Base-by-base conservation (phyloP, 2,329 filamentous ascomycete genomes). In the Taxawa tesnikishii region DNA sequence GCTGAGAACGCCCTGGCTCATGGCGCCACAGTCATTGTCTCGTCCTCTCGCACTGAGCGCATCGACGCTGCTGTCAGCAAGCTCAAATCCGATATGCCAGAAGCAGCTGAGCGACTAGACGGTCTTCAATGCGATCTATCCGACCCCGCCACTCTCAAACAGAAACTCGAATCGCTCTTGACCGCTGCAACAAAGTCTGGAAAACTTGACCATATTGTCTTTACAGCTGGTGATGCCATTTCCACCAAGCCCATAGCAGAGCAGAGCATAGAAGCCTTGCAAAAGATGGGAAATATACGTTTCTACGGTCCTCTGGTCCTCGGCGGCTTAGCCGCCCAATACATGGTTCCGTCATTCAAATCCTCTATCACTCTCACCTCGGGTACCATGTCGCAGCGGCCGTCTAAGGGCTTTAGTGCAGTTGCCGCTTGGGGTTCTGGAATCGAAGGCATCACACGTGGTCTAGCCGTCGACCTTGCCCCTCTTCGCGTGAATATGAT, bases 401-500 rank as follows among this genome's bases (percentile, higher is more conserved):
- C 71, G 0, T 43, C 53, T 2, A 54, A 60, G 2, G 56, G 61
- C 11, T 71, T 64, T 63, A 49, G 53, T 8, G 48, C 69, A n/a
- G 37, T 67, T 1, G 55, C 58, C 0, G 50, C 51, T 2, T 63
- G 60, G 28, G 59, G 56, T 0, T 58, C 63, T 1, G 69, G 61
- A 0, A 37, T 67, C 3, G 54, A 68, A 32, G 58, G 62, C 3
- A 56, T 75, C 41, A 56, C 60, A 3, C 59, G 65, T 2, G 62
- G 58, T 3, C 51, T 79, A 13, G 73, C 73, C 1, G 42, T 76
- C n/a, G 73, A 78, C 41, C 45, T 79, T 32, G 62, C 60, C 34
- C 74, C 74, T 0, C 48, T 76, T 7, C 55, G 75, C 3, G 73
- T 77, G 19, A 79, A 79, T 43, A 45, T 61, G 1, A 68, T 79